Percentiles rank a stretch among this genome's conserved stretches.
Conservation (phyloP, 352 stramenopile genomes). For the Globisporangium cylindrosporum region DNA sequence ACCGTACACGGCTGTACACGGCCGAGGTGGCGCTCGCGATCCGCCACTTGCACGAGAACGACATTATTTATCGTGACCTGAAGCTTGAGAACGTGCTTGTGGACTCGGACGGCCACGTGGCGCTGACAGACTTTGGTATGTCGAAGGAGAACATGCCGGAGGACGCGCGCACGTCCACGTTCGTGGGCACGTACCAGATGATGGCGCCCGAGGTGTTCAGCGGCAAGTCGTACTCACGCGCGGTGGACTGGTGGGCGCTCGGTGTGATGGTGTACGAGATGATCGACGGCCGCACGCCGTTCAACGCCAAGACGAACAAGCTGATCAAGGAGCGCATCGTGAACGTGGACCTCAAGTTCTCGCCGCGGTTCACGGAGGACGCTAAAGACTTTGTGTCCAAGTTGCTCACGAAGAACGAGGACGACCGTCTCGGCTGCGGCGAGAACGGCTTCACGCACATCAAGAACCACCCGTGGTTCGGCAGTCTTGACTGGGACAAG, state of each 20-base stretch:
- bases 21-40: conserved; percentile 96
- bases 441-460: conserved; percentile 82
- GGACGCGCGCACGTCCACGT: conserved; percentile 74
- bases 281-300: conserved; percentile 83
- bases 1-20: conserved; percentile 93
- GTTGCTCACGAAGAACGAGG: conserved; percentile 94
- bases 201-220: conserved; percentile 90
- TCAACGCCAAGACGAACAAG: conserved; percentile 86
- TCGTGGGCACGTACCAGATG: conserved; percentile 92
- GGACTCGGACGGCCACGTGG: conserved; percentile 94
- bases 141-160: conserved; percentile 97
- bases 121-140: conserved; percentile 99
- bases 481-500: conserved; percentile 82
- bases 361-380: conserved; percentile 74
- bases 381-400: conserved; percentile 81
- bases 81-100: conserved; percentile 99
- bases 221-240: conserved; percentile 84
- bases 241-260: conserved; percentile 88
- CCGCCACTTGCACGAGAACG: conserved; percentile 88
- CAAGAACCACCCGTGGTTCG: conserved; percentile 88
- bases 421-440: conserved; percentile 91
- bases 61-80: conserved; percentile 98
- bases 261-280: conserved; percentile 90
- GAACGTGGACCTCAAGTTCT: conserved; percentile 83
- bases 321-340: conserved; percentile 84